Evolutionary conservation across 192 early-diverging fungal genomes (phyloP), one percentile per base, ranked within the genome.

Genomic region (Umbelopsis sp.): DNA sequence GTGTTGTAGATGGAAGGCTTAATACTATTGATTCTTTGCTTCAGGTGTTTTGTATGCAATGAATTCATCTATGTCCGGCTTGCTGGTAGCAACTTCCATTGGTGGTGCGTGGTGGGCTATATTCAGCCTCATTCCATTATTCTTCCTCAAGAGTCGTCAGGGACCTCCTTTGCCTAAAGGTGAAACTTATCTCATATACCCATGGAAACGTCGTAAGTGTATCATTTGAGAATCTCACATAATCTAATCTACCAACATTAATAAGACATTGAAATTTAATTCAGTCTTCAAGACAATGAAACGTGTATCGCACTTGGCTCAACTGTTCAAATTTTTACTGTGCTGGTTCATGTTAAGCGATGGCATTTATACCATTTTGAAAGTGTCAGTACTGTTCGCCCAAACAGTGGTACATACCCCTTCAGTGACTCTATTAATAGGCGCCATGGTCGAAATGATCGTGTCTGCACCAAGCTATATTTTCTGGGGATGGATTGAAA

Each of bases 281-380:
- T 32, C 38, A 79, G 77, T 78, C 0, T 66, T 50, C 53, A 79
- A 51, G 17, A 85, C 86, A 0, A 32, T 85, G 14, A 20, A 16
- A 6, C 68, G 74, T 20, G 74, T 82, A 25, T 50, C 73, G 10
- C 68, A 85, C 68, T 74, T 91, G 0, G 68, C 77, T 14, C 71
- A 86, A 29, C 76, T 84, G 21, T 87, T 86, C 77, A 77, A 81
- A 67, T 89, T 90, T 70, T 81, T 92, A 47, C n/a, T 87, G 0
- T 80, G 82, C 0, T 92, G 87, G 87, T 91, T 90, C 72, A 79
- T 91, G 45, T 85, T 86, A 53, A 84, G 86, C 20, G 91, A 92
- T 69, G 86, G 83, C 2, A 77, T 86, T 70, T 88, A 65, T 65
- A 87, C 88, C 31, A 70, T 88, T 49, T 51, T 72, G 17, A 62